These are phyloP conservation scores for Penicillium sp. DNA, from an alignment of 2,329 filamentous ascomycete genomes.

Conservation along the genomic window DNA sequence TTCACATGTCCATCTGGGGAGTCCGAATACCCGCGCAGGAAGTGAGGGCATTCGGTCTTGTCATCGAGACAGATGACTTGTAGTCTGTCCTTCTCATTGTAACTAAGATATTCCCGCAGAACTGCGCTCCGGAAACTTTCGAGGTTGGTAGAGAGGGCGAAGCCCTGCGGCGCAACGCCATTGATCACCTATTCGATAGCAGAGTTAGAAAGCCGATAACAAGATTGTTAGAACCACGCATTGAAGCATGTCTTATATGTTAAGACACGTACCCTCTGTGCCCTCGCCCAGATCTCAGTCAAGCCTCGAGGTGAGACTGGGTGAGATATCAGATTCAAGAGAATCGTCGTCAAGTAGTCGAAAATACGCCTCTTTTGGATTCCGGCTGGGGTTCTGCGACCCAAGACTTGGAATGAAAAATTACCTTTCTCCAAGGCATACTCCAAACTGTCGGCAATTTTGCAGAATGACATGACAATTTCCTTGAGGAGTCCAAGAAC, in stretches of 20 bases:
- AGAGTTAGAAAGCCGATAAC: neutral
- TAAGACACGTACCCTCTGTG: neutral
- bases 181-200: neutral
- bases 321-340: neutral
- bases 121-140: conserved; percentile 5
- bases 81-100: conserved; percentile 12
- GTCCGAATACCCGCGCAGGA: neutral
- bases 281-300: neutral
- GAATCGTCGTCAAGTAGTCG: neutral
- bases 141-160: neutral
- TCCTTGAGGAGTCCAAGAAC: neutral
- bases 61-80: conserved; percentile 13
- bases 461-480: conserved; percentile 3
- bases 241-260: neutral
- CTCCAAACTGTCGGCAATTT: conserved; percentile 5
- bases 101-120: conserved; percentile 4
- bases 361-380: neutral
- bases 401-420: conserved; percentile 2
- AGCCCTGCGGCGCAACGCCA: neutral
- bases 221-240: neutral
- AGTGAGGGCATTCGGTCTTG: conserved; percentile 1
- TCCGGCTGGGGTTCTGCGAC: neutral
- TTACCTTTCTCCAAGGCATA: neutral
- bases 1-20: neutral
- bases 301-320: neutral